phyloP scores from a whole-genome alignment of 495 filamentous ascomycete species.

The Schizothecium vesticola region DNA sequence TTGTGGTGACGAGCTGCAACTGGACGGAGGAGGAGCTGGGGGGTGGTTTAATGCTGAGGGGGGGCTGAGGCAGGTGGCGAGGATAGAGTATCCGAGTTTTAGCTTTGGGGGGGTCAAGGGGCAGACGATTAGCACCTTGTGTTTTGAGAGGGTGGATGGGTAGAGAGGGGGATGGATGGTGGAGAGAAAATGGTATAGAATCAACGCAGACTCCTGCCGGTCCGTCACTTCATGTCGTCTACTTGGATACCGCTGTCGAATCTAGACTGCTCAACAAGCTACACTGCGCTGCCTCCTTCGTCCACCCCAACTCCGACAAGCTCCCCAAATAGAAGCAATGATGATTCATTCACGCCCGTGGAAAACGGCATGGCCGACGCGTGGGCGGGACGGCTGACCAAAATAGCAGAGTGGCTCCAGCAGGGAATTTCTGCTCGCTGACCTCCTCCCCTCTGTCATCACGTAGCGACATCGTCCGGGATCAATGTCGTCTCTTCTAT shows the following conservation, averaged over 20 bases:
- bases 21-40: conserved; percentile 89
- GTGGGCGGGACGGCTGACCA: too few species aligned
- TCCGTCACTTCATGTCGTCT: not conserved
- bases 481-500: conserved; percentile 35
- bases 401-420: too few species aligned
- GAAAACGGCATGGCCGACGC: too few species aligned
- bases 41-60: conserved; percentile 58
- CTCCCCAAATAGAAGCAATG: not conserved
- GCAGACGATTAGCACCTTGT: conserved; percentile 76
- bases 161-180: not conserved
- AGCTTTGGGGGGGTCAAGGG: conserved; percentile 83
- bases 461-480: not conserved
- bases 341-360: not conserved
- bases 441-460: not conserved
- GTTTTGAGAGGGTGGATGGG: conserved; percentile 53
- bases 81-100: conserved; percentile 76
- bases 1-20: conserved; percentile 92
- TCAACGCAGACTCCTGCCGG: not conserved
- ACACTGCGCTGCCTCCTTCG: not conserved
- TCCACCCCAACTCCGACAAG: not conserved
- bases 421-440: not conserved
- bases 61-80: conserved; percentile 47
- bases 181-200: not conserved
- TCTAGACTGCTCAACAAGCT: not conserved
- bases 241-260: not conserved